These are phyloP conservation scores for Aspergillus bombycis DNA, from an alignment of 2,329 filamentous ascomycete species.

Conservation along the genomic window DNA sequence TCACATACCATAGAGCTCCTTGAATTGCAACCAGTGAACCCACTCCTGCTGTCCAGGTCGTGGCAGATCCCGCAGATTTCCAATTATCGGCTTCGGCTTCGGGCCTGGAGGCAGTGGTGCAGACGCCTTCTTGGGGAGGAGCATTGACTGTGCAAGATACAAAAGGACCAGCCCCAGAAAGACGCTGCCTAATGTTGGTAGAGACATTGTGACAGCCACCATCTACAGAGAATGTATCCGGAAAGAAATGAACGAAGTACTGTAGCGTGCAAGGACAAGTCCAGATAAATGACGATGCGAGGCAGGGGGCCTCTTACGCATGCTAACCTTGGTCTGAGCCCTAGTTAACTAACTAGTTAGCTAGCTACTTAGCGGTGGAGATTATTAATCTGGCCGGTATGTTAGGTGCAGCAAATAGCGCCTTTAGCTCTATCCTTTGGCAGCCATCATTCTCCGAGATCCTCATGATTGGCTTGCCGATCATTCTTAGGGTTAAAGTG, in stretches of 20 bases:
- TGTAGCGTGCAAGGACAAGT: neutral
- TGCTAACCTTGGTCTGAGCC: too few species aligned
- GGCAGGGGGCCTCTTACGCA: neutral
- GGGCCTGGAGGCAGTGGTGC: slow-evolving; percentile 9
- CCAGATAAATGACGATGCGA: neutral
- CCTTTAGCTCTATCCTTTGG: too few species aligned
- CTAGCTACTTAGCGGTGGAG: neutral
- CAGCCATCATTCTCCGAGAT: neutral
- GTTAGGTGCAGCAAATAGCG: neutral
- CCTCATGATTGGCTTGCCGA: neutral
- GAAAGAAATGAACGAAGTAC: neutral
- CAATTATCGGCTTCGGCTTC: slow-evolving; percentile 8
- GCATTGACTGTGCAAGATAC: neutral
- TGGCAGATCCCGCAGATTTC: slow-evolving; percentile 9
- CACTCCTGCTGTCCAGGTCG: slow-evolving; percentile 7
- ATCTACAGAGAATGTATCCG: neutral
- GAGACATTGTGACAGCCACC: neutral
- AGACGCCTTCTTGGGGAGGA: neutral
- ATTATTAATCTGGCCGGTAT: neutral
- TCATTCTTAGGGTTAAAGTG: neutral
- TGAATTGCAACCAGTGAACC: slow-evolving; percentile 6
- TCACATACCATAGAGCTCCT: slow-evolving; percentile 11
- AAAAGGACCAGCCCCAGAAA: neutral
- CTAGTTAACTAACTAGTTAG: too few species aligned
- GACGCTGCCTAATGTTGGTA: neutral